phyloP scores from a whole-genome alignment of 306 rosid species.

The Pyrus betulifolia region DNA sequence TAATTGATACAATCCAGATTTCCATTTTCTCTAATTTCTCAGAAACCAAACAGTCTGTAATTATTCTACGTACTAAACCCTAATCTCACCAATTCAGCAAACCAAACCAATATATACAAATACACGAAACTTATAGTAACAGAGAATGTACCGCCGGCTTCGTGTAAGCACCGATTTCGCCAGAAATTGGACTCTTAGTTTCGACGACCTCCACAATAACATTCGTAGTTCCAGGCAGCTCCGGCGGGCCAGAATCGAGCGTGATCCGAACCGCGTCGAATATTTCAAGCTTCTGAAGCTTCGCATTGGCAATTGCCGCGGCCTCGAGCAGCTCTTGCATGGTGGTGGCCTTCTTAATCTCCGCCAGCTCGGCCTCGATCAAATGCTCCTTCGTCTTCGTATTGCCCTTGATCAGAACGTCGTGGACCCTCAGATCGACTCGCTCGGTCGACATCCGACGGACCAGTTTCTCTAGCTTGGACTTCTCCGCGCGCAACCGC shows the following conservation, averaged over 20 bases:
- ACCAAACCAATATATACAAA: neutral
- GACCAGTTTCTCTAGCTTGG: conserved; percentile 43
- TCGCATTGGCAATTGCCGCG: conserved; percentile 50
- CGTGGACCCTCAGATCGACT: conserved; percentile 78
- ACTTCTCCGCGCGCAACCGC: conserved; percentile 37
- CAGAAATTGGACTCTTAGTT: conserved; percentile 40
- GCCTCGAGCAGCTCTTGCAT: conserved; percentile 72
- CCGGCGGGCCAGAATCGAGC: conserved; percentile 81
- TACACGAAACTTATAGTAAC: neutral
- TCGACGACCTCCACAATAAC: conserved; percentile 67
- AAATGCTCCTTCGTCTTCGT: conserved; percentile 69
- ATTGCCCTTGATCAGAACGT: conserved; percentile 76
- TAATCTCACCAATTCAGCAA: neutral
- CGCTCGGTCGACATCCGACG: conserved; percentile 54
- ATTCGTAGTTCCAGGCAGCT: conserved; percentile 75
- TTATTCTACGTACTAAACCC: neutral
- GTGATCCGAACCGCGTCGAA: conserved; percentile 61
- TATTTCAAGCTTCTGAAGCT: conserved; percentile 63
- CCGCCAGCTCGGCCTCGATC: conserved; percentile 73
- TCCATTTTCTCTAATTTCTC: conserved; percentile 9
- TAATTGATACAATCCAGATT: neutral
- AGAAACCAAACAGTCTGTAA: conserved; percentile 2
- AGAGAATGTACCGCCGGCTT: conserved; percentile 60
- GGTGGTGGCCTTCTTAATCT: conserved; percentile 48
- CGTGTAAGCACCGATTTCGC: conserved; percentile 61